phyloP scores from a whole-genome alignment of 2,329 filamentous ascomycete species.

The Fusarium tupiense region DNA sequence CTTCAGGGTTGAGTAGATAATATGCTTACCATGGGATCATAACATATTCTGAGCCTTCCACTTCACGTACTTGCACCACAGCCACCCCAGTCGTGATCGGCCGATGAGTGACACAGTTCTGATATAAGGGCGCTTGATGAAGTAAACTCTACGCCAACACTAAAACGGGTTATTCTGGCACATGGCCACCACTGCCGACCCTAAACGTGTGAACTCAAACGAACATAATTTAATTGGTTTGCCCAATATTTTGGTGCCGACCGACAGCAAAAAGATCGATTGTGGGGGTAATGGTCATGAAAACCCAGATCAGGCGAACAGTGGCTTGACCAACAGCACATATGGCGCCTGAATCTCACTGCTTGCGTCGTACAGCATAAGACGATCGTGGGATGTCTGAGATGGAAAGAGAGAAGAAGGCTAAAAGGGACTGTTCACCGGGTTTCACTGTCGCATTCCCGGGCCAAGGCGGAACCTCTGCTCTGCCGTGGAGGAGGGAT shows the following conservation, averaged over 20 bases:
- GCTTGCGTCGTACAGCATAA: neutral
- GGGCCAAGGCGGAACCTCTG: neutral
- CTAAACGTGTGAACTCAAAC: neutral
- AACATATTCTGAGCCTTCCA: neutral
- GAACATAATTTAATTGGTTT: constrained; percentile 4
- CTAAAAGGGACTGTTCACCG: neutral
- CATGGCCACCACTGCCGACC: neutral
- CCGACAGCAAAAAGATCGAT: neutral
- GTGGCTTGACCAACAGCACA: neutral
- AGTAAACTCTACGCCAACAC: constrained; percentile 6
- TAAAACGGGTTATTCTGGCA: neutral
- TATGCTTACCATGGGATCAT: neutral
- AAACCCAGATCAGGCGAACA: constrained; percentile 14
- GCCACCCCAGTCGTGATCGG: neutral
- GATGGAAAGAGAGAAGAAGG: constrained; percentile 17
- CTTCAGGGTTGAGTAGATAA: neutral
- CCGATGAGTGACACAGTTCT: neutral
- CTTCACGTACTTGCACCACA: neutral
- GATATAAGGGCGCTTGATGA: neutral
- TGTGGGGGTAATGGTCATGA: constrained; percentile 12
- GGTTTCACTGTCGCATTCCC: neutral
- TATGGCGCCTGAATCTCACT: neutral
- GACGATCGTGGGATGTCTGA: neutral
- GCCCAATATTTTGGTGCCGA: constrained; percentile 4
- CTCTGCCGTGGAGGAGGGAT: neutral